Evolutionary conservation across 2,329 filamentous ascomycete species (phyloP).

Genomic region (Talaromyces sp.): DNA sequence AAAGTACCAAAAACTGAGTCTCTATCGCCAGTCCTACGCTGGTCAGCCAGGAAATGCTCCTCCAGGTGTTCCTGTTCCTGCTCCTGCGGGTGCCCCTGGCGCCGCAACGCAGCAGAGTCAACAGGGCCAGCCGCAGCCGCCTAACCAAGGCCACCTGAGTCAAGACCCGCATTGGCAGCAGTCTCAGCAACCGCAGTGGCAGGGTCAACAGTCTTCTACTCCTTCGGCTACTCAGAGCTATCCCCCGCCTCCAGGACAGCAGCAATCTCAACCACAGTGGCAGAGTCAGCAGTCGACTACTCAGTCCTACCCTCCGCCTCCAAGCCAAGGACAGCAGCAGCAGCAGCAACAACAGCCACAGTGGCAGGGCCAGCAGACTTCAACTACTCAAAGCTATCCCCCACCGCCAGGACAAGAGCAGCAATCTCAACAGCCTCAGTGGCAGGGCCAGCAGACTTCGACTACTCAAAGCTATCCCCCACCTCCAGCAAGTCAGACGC

Average conservation of each 20-base stretch:
- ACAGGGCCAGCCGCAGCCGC: conserved; percentile 4
- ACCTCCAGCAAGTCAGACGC: not conserved
- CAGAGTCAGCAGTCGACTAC: not conserved
- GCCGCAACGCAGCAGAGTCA: not conserved
- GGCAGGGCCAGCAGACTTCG: not conserved
- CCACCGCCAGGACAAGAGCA: conserved; percentile 1
- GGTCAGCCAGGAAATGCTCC: not conserved
- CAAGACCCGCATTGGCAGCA: conserved; percentile 13
- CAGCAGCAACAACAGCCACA: not conserved
- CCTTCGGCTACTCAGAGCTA: conserved; percentile 4
- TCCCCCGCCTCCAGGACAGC: conserved; percentile 1
- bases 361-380: not conserved
- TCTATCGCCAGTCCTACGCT: conserved; percentile 21
- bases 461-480: not conserved
- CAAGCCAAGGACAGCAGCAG: conserved; percentile 11
- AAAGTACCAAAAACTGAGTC: conserved; percentile 38
- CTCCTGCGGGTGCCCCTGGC: not conserved
- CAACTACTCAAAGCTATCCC: not conserved
- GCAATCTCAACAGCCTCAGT: conserved; percentile 3
- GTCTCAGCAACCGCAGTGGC: conserved; percentile 10
- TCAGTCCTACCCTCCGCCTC: conserved; percentile 8
- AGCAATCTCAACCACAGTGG: conserved; percentile 9
- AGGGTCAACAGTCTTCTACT: not conserved
- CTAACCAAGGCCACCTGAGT: conserved; percentile 9
- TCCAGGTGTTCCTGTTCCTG: not conserved